Base-by-base conservation (phyloP, 352 stramenopile genomes). In the Globisporangium spinosum region DNA sequence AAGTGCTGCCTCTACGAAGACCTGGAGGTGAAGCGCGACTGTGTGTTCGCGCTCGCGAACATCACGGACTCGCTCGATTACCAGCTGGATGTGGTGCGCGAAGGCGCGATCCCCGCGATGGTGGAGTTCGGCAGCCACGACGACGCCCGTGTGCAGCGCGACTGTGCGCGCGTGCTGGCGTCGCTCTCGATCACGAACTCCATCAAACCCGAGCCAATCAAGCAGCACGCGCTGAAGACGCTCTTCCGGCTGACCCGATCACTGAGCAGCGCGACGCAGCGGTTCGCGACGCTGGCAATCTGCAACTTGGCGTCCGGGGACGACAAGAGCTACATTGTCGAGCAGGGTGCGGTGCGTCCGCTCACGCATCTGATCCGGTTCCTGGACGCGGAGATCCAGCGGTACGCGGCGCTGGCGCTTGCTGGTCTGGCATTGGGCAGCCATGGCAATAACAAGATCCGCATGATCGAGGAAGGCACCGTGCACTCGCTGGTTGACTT, bases 351-450 rank as follows among this genome's bases (percentile, higher is more conserved):
- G 15, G 80, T 98, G 51, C 85, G 94, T n/a, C 90, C 97, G 17
- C 83, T 99, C 10, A 94, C 97, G 15, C 98, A 98, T 69, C 73
- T 99, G 53, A 83, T 96, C 9, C 82, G 95, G 22, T 99, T 98
- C 69, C 96, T 95, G 5, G 95, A 99, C 66, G 80, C 95, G 10
- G 92, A 99, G 73, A 98, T 99, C 66, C 95, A 99, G 77, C 84
- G 95, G 2, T 98, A 97, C 62, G 95, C 96, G 15, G 89, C 93
- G 6, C 79, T 99, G 58, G 87, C 95, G 17, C 74, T 99, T 8
- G 95, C 96, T 17, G 96, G 89, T 25, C 74, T 99, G 25, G 91
- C 89, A 1, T 77, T 99, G 1, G 97, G 96, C 29, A 93, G 93
- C 66, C 89, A 98, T 66, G 85, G 86, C n/a, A 86, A 87, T 64